Conservation (phyloP, 2,329 filamentous ascomycete species). For the Ascochyta viciae-villosae region DNA sequence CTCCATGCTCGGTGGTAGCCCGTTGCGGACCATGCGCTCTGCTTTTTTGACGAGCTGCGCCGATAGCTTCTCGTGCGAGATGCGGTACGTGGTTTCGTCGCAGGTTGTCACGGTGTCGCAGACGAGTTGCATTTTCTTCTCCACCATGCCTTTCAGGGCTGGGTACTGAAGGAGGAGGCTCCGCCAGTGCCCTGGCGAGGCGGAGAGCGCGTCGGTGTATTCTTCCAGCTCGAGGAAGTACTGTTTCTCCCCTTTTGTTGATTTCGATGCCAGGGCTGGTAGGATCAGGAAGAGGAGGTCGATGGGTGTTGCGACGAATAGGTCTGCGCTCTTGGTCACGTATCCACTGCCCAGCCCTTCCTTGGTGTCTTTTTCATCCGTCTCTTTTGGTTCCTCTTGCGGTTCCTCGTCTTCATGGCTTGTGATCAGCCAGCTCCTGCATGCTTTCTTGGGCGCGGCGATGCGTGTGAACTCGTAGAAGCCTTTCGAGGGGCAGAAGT, state of each 20-base stretch:
- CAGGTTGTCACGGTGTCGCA: slow-evolving; percentile 86
- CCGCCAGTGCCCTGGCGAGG: slow-evolving; percentile 64
- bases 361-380: background rate
- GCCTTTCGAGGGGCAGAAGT: slow-evolving; percentile 65
- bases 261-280: slow-evolving; percentile 67
- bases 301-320: slow-evolving; percentile 84
- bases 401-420: slow-evolving; percentile 6
- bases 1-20: slow-evolving; percentile 81
- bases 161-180: slow-evolving; percentile 60
- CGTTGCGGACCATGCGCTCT: slow-evolving; percentile 66
- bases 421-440: slow-evolving; percentile 63
- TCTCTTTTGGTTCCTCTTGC: slow-evolving; percentile 1
- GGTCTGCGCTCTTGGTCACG: slow-evolving; percentile 70
- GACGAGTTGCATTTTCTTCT: slow-evolving; percentile 70
- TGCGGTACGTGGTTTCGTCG: slow-evolving; percentile 83
- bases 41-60: slow-evolving; percentile 74
- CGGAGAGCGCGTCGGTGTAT: slow-evolving; percentile 69
- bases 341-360: slow-evolving; percentile 53
- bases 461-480: slow-evolving; percentile 68
- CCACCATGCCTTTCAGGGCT: slow-evolving; percentile 56
- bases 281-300: slow-evolving; percentile 86
- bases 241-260: slow-evolving; percentile 60
- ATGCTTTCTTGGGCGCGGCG: slow-evolving; percentile 57
- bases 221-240: slow-evolving; percentile 75
- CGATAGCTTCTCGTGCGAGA: slow-evolving; percentile 75